Evolutionary conservation across 2,329 filamentous ascomycete species (phyloP), one percentile per base, ranked within the genome.

Genomic region (Penicillium freii): DNA sequence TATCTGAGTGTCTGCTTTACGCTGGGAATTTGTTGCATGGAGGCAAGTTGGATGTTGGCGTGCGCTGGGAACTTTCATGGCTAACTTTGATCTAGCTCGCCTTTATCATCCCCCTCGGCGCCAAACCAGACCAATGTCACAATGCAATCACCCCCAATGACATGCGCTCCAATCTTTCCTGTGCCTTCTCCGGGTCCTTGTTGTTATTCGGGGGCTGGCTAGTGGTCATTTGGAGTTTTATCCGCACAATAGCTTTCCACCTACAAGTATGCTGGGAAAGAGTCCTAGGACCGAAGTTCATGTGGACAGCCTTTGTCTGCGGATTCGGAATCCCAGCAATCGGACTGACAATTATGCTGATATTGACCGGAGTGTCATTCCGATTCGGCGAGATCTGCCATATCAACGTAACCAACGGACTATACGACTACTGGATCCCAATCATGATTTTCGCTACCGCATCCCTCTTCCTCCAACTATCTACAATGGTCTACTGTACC

Each of bases 201-300:
- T 78, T 99, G 50, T 83, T 97, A 50, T 84, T 92, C 31, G 94
- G 94, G 52, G 94, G 92, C 43, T 90, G 92, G 82, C 84, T 86
- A 31, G 90, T 87, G 45, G 85, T 91, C 33, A 87, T 96, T 74
- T 99, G 94, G 93, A 84, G 82, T 62, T 96, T 97, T 72, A 82
- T 97, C 59, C 87, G 94, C 62, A 90, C 93, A 0, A 78, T 97
- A 34, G 96, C 92, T 5, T 87, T 99, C 67, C 94, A 99, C 75
- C 85, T 99, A 27, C 94, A 97, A 75, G 97, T 99, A 63, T 97
- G 92, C 80, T 99, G 94, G 94, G 92, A 97, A 73, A 83, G 95
- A 34, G 86, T 93, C 8, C 90, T 96, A 4, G 94, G 94, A 39
- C 84, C 87, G 44, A 89, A 84, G 67, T 97, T 97, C 75, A 97